Conservation (phyloP, 1,139 yeast species). For the Hansenula sp. region DNA sequence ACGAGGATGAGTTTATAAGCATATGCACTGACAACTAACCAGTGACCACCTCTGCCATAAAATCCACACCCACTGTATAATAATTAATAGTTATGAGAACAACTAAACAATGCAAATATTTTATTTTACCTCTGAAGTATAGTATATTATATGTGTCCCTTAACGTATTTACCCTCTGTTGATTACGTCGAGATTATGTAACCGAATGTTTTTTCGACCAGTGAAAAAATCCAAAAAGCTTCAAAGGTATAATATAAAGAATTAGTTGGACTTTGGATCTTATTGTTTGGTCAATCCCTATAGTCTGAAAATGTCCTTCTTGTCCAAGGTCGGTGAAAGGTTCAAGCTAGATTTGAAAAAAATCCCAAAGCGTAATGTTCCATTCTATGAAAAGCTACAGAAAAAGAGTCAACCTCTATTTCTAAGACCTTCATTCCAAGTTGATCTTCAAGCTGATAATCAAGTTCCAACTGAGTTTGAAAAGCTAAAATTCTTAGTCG, state of each 20-base stretch:
- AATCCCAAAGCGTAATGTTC: conserved; percentile 25
- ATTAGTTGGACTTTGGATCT: too few species aligned
- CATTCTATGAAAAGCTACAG: conserved; percentile 24
- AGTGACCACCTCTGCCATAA: too few species aligned
- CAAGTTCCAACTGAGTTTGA: conserved; percentile 33
- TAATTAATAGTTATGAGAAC: neutral
- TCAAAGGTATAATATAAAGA: too few species aligned
- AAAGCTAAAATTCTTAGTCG: conserved; percentile 53
- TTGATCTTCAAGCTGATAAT: conserved; percentile 33
- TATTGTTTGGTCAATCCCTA: too few species aligned
- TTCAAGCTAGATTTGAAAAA: conserved; percentile 21
- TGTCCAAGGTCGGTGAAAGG: conserved; percentile 23
- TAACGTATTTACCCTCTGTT: too few species aligned
- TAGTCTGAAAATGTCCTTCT: conserved; percentile 14
- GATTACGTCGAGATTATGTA: too few species aligned
- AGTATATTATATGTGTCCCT: too few species aligned
- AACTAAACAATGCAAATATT: neutral
- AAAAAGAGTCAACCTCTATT: conserved; percentile 29
- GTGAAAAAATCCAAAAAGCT: too few species aligned
- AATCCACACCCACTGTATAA: too few species aligned
- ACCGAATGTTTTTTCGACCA: too few species aligned
- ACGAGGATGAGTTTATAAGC: conserved; percentile 88
- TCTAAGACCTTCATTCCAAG: conserved; percentile 26
- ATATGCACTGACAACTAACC: conserved; percentile 66
- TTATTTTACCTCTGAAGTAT: too few species aligned